A percentile compares a stretch with the other conserved stretches of the same genome.
Conservation (phyloP, 495 filamentous ascomycete genomes). For the Glutinoglossum americanum region DNA sequence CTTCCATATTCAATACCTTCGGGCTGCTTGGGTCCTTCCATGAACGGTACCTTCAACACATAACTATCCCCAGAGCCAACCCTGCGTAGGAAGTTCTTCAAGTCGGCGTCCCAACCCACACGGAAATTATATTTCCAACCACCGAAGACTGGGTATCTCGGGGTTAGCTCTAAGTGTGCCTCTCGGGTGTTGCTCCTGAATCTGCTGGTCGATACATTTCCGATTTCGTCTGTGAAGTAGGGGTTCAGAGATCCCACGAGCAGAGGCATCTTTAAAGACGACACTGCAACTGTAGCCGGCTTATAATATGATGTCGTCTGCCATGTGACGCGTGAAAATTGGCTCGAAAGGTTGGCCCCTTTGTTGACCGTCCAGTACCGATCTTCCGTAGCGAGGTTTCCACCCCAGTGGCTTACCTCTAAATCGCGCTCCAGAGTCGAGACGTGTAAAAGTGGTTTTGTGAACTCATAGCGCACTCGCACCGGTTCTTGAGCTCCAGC, state of each 20-base stretch:
- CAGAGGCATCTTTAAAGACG: constrained; percentile 61
- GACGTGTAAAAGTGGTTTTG: constrained; percentile 63
- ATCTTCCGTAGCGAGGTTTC: constrained; percentile 86
- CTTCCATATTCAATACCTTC: constrained; percentile 77
- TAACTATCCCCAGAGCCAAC: constrained; percentile 36
- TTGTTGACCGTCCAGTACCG: constrained; percentile 76
- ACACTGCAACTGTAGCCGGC: constrained; percentile 51
- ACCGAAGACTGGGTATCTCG: constrained; percentile 82
- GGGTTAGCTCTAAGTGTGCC: constrained; percentile 70
- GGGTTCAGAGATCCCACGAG: constrained; percentile 55
- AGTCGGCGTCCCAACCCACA: constrained; percentile 80
- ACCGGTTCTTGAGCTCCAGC: constrained; percentile 52
- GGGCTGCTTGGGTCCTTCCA: constrained; percentile 67
- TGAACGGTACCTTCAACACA: constrained; percentile 85
- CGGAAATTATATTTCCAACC: constrained; percentile 96
- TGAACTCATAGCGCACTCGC: constrained; percentile 83
- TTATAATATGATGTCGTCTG: constrained; percentile 55
- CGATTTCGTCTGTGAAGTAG: constrained; percentile 93
- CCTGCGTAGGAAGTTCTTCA: constrained; percentile 51
- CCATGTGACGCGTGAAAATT: constrained; percentile 79
- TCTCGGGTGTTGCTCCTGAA: constrained; percentile 64
- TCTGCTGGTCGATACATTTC: constrained; percentile 83
- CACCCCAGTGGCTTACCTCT: constrained; percentile 94
- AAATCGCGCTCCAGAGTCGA: constrained; percentile 65
- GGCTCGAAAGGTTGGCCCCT: constrained; percentile 58